Evolutionary conservation across 495 filamentous ascomycete genomes (phyloP).

Genomic region (Lindgomyces ingoldianus): DNA sequence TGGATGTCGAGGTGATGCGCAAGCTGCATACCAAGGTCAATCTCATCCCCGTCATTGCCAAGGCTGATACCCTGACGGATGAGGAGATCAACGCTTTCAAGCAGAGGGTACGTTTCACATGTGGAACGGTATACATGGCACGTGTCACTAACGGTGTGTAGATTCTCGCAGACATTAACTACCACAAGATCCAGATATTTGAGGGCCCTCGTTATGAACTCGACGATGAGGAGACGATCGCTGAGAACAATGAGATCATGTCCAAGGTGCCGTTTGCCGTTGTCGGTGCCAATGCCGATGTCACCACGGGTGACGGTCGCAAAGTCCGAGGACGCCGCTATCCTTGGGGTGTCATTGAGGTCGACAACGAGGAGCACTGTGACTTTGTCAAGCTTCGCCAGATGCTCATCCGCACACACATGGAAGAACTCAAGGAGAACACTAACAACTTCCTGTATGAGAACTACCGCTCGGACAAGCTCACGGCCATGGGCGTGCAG

Average conservation of each 20-base stretch:
- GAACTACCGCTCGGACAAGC: constrained; percentile 99
- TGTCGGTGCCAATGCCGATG: constrained; percentile 92
- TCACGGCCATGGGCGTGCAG: constrained; percentile 94
- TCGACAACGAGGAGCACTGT: constrained; percentile 99
- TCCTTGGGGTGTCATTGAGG: constrained; percentile 98
- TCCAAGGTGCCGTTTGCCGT: constrained; percentile 99
- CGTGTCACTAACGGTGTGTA: constrained; percentile 46
- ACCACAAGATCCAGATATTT: constrained; percentile 97
- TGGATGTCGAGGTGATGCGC: constrained; percentile 99
- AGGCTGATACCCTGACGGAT: constrained; percentile 95
- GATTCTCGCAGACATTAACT: constrained; percentile 96
- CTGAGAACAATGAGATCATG: constrained; percentile 99
- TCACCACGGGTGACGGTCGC: constrained; percentile 86
- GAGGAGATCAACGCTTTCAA: constrained; percentile 95
- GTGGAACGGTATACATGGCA: constrained; percentile 19
- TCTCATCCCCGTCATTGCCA: constrained; percentile 97
- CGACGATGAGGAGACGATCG: constrained; percentile 98
- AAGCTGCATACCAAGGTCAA: constrained; percentile 99
- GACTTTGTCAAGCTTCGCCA: constrained; percentile 99
- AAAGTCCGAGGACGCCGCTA: constrained; percentile 95
- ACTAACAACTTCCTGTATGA: constrained; percentile 98
- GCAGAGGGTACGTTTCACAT: constrained; percentile 68
- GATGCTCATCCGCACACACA: constrained; percentile 99
- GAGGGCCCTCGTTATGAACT: constrained; percentile 98
- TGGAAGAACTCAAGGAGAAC: constrained; percentile 99